These are phyloP conservation scores for Naganishia sp. DNA, from an alignment of 1,284 basidiomycete species.

Conservation along the genomic window DNA sequence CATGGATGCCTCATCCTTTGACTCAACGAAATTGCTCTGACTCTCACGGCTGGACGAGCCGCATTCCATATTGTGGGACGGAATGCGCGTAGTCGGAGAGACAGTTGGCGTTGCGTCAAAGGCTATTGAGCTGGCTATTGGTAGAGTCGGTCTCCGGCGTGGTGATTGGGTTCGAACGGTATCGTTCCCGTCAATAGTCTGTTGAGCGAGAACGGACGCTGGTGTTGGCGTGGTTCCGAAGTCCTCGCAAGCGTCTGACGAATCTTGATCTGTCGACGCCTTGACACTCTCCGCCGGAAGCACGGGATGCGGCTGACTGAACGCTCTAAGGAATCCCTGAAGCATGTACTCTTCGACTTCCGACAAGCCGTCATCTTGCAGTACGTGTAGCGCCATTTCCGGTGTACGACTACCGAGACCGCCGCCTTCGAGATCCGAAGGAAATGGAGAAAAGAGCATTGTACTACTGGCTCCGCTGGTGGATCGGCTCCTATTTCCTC, in stretches of 20 bases:
- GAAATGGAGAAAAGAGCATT: constrained; percentile 19
- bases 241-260: neutral
- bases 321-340: constrained; percentile 19
- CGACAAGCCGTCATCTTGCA: constrained; percentile 10
- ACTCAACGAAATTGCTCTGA: neutral
- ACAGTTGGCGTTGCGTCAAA: neutral
- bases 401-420: neutral
- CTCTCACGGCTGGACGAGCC: neutral
- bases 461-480: constrained; percentile 23
- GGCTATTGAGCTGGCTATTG: neutral
- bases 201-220: neutral
- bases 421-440: constrained; percentile 3
- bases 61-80: neutral
- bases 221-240: constrained; percentile 11
- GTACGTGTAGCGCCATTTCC: neutral
- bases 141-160: neutral
- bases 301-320: neutral
- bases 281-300: neutral
- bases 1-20: neutral
- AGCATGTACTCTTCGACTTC: constrained; percentile 32
- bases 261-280: neutral
- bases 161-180: neutral
- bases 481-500: constrained; percentile 9
- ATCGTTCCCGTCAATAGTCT: neutral
- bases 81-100: neutral